Conservation (phyloP, 306 rosid genomes). For the Potentilla sterilis region DNA sequence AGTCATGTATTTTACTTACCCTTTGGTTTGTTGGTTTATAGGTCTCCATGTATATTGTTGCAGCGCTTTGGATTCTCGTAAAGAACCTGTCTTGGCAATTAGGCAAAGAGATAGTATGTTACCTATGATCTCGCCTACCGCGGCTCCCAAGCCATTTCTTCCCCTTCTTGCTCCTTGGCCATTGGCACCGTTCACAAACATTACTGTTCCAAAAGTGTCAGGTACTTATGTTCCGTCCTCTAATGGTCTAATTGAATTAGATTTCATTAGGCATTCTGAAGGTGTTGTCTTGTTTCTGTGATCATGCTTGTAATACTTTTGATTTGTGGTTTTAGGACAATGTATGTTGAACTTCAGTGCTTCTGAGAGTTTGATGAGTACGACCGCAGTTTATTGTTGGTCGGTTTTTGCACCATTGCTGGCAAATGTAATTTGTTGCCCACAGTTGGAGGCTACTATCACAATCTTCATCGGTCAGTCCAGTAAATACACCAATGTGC, state of each 20-base stretch:
- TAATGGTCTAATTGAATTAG: constrained; percentile 8
- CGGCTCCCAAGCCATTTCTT: constrained; percentile 76
- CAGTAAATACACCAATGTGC: constrained; percentile 61
- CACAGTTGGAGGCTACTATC: constrained; percentile 93
- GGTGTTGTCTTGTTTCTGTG: background rate
- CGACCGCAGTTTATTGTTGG: constrained; percentile 86
- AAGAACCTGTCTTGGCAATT: constrained; percentile 27
- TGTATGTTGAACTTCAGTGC: constrained; percentile 76
- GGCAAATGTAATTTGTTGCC: constrained; percentile 96
- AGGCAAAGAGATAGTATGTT: constrained; percentile 43
- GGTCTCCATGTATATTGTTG: constrained; percentile 47
- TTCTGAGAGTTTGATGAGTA: constrained; percentile 67
- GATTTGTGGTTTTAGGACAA: constrained; percentile 49
- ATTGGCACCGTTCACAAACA: constrained; percentile 72
- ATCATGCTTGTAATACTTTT: background rate
- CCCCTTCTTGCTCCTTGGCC: constrained; percentile 97
- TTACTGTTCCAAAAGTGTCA: constrained; percentile 73
- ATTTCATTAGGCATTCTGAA: constrained; percentile 5
- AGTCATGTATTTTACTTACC: constrained; percentile 10
- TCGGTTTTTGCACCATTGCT: constrained; percentile 68
- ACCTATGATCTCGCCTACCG: constrained; percentile 63
- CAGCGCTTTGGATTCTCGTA: constrained; percentile 30
- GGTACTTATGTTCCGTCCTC: constrained; percentile 37
- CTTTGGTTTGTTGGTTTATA: constrained; percentile 33
- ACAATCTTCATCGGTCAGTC: constrained; percentile 85